Conservation (phyloP, 2,329 filamentous ascomycete species). For the Orbilia brochopaga region DNA sequence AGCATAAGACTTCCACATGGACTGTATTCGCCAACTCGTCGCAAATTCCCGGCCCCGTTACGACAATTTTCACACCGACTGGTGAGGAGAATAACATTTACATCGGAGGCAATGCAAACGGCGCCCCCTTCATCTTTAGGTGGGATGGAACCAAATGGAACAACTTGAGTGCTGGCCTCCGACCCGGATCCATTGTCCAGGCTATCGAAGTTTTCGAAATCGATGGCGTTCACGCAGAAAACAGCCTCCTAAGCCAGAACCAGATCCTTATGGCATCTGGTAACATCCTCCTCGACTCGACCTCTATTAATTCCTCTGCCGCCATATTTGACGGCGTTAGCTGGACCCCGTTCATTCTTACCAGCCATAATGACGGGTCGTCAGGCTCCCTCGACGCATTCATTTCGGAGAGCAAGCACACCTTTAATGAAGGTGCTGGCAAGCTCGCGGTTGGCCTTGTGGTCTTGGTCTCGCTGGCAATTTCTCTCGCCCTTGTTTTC, state of each 20-base stretch:
- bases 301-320: conserved; percentile 82
- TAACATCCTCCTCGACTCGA: conserved; percentile 71
- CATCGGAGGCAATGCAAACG: conserved; percentile 75
- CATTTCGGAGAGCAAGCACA: conserved; percentile 80
- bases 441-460: conserved; percentile 76
- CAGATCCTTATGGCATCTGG: conserved; percentile 85
- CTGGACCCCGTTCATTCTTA: conserved; percentile 79
- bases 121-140: conserved; percentile 78
- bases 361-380: conserved; percentile 69
- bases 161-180: conserved; percentile 67
- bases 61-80: conserved; percentile 75
- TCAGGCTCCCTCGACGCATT: conserved; percentile 78
- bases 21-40: conserved; percentile 65
- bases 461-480: conserved; percentile 79
- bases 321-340: conserved; percentile 84
- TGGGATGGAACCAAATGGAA: conserved; percentile 75
- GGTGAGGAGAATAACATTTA: conserved; percentile 76
- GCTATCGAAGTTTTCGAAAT: conserved; percentile 82
- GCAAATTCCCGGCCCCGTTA: conserved; percentile 77
- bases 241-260: conserved; percentile 68
- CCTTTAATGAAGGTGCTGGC: conserved; percentile 67
- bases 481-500: conserved; percentile 77
- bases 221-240: conserved; percentile 70
- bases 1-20: conserved; percentile 72
- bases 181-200: conserved; percentile 66